Evolutionary conservation across 2,329 filamentous ascomycete species (phyloP), one percentile per base, ranked within the genome.

Genomic region (Curvularia spicifera): DNA sequence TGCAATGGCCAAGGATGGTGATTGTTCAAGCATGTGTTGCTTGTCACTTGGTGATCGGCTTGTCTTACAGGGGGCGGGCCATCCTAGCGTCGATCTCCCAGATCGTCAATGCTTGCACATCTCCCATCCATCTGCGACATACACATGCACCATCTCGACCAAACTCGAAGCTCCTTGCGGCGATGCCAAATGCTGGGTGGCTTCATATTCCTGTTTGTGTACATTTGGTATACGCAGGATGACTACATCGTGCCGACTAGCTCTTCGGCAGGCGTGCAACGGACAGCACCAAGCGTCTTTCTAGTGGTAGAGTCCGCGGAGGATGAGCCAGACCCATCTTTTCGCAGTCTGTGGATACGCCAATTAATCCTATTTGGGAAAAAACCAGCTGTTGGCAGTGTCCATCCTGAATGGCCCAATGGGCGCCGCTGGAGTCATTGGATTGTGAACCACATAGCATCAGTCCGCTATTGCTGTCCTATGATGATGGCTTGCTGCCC

Each of bases 11-110:
- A 33, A 33, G 33, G 10, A 18, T 51, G 51, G n/a, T 48, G n/a
- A 20, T 44, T 35, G 33, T 35, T n/a, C 33, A 15, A 6, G 33
- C 33, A 15, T 35, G 33, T 35, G 33, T 15, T 35, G 26, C 12
- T 54, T 29, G 51, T 53, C 24, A 43, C 47, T 45, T 29, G 49
- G 53, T 24, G 42, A 26, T 48, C 51, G 59, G 22, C 24, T 20
- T 26, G 29, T 43, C 24, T 18, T 39, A 29, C 33, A 54, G 48
- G 20, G 47, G 54, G 43, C 39, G 50, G 37, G 59, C 53, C 58
- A 68, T 51, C 65, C 65, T 48, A 45, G 61, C 51, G 61, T 50
- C 56, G 64, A 66, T 63, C 57, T 10, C 42, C 52, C 45, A 37
- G 26, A 58, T 43, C 40, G 53, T 29, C 33, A n/a, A 47, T 24